phyloP scores from a whole-genome alignment of 352 stramenopile species.

The Pythium chondricola region DNA sequence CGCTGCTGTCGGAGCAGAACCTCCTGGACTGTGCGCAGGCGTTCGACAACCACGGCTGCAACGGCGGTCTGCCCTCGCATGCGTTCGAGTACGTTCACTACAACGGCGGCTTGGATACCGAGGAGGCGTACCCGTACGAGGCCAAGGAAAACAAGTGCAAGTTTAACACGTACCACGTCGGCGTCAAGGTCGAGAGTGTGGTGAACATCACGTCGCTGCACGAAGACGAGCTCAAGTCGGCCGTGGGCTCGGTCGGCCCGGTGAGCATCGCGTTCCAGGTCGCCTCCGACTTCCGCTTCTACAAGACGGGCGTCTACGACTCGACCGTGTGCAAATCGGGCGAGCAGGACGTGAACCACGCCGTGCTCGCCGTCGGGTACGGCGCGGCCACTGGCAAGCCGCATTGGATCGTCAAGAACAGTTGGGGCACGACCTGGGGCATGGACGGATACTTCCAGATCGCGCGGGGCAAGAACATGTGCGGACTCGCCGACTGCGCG shows the following conservation, averaged over 20 bases:
- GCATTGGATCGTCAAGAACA: conserved; percentile 99
- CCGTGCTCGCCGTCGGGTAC: conserved; percentile 96
- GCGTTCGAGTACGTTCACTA: conserved; percentile 95
- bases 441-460: conserved; percentile 96
- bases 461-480: conserved; percentile 86
- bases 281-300: conserved; percentile 85
- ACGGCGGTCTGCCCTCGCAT: conserved; percentile 95
- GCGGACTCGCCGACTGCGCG: conserved; percentile 81
- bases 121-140: conserved; percentile 73
- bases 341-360: conserved; percentile 87
- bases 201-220: conserved; percentile 83
- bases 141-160: conserved; percentile 76
- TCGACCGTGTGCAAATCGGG: conserved; percentile 75
- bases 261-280: conserved; percentile 87
- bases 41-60: conserved; percentile 94
- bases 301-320: conserved; percentile 86
- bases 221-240: conserved; percentile 66
- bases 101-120: conserved; percentile 81
- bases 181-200: conserved; percentile 62
- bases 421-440: conserved; percentile 90
- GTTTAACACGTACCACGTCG: conserved; percentile 69
- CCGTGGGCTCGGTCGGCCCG: conserved; percentile 57
- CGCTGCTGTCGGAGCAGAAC: conserved; percentile 96
- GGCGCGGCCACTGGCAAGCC: conserved; percentile 83
- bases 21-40: conserved; percentile 94